Conservation (phyloP, 2,329 filamentous ascomycete species). For the Colletotrichum siamense region DNA sequence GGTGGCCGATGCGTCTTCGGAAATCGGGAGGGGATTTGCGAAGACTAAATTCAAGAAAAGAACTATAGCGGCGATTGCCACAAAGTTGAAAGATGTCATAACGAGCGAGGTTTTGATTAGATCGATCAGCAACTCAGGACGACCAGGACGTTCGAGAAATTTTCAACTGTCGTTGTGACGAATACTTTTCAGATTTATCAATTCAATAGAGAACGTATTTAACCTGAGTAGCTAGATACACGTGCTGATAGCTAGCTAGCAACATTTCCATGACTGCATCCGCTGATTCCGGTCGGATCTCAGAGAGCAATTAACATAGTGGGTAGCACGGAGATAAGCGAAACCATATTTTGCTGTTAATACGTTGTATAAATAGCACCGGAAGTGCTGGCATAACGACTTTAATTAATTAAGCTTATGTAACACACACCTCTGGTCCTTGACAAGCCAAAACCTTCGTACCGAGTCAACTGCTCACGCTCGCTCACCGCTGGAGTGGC, state of each 20-base stretch:
- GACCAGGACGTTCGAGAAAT: neutral
- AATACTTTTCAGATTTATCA: too few relatives aligned
- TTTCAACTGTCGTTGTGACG: neutral
- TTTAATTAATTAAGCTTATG: neutral
- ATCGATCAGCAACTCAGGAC: neutral
- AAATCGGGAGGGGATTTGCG: neutral
- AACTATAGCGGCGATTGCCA: neutral
- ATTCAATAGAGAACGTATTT: neutral
- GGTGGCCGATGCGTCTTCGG: neutral
- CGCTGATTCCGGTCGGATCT: neutral
- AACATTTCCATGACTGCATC: neutral
- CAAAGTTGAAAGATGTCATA: neutral
- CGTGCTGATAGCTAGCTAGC: neutral
- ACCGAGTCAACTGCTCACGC: too few relatives aligned
- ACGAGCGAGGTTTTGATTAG: neutral
- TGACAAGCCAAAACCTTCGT: neutral
- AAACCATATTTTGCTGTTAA: neutral
- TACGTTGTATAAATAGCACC: neutral
- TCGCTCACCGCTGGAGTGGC: too few relatives aligned
- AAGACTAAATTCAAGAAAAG: neutral
- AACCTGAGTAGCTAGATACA: neutral
- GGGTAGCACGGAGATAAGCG: neutral
- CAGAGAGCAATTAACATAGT: neutral
- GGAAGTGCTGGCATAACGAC: neutral
- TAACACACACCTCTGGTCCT: neutral